These are phyloP conservation scores for Trichoderma polysporum DNA, from an alignment of 2,329 filamentous ascomycete genomes.

Conservation along the genomic window DNA sequence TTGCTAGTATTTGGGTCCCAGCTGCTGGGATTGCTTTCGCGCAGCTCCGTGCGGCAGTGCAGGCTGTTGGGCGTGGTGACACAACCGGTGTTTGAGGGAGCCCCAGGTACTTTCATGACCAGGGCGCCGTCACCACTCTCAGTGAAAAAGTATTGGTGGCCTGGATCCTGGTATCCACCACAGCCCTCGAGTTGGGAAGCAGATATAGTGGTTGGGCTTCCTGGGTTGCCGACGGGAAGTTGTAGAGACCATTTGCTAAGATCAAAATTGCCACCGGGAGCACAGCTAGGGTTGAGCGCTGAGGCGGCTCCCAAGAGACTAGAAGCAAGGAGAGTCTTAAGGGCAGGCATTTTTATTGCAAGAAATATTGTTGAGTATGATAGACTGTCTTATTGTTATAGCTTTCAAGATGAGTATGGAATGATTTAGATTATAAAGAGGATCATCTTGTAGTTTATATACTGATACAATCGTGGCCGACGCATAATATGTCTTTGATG, in stretches of 20 bases:
- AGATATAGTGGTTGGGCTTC: slow-evolving; percentile 29
- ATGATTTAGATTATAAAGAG: neutral
- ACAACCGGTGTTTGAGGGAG: slow-evolving; percentile 33
- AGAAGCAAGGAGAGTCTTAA: slow-evolving; percentile 12
- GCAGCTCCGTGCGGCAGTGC: slow-evolving; percentile 45
- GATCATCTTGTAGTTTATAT: neutral
- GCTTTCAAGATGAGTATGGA: neutral
- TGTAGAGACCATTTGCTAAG: slow-evolving; percentile 39
- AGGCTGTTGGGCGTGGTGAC: slow-evolving; percentile 41
- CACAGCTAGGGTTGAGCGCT: slow-evolving; percentile 19
- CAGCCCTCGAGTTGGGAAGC: slow-evolving; percentile 36
- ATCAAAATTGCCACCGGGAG: slow-evolving; percentile 34
- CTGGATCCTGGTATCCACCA: slow-evolving; percentile 33
- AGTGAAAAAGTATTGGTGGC: slow-evolving; percentile 38
- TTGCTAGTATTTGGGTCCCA: slow-evolving; percentile 34
- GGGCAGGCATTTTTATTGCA: neutral
- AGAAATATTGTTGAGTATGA: neutral
- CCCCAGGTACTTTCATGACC: slow-evolving; percentile 42
- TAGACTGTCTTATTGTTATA: neutral
- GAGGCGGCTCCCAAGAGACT: slow-evolving; percentile 8
- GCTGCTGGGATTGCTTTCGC: slow-evolving; percentile 36
- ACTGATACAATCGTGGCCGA: neutral
- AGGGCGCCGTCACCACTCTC: slow-evolving; percentile 34
- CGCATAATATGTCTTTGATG: neutral
- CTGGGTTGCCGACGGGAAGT: slow-evolving; percentile 36